Percentiles rank a stretch among this genome's conserved stretches.
Evolutionary conservation across 768 basidiomycete genomes (phyloP).

Genomic region (Panaeolus papilionaceus): DNA sequence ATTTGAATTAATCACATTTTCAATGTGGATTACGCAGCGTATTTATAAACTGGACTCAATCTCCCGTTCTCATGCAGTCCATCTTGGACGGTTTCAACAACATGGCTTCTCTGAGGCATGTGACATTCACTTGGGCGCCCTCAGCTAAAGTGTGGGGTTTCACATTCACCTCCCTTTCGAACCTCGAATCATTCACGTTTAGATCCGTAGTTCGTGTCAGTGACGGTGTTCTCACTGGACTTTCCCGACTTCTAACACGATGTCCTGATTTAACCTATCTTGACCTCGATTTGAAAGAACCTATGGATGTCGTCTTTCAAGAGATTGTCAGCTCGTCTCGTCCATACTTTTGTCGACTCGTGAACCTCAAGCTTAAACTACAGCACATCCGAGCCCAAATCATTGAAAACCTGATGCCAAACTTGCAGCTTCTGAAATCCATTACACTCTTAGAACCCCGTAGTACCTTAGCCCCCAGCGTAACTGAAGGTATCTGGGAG

Average conservation of each 20-base stretch:
- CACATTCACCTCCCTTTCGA: neutral
- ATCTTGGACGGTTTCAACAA: neutral
- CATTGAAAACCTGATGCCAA: neutral
- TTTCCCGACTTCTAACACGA: neutral
- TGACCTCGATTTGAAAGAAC: neutral
- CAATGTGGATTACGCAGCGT: neutral
- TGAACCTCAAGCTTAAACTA: neutral
- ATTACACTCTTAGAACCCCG: neutral
- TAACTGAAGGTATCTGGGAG: neutral
- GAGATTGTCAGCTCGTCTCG: neutral
- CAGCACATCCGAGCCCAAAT: neutral
- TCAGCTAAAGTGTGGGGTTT: neutral
- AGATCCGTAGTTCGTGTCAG: neutral
- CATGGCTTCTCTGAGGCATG: neutral
- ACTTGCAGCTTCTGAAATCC: neutral
- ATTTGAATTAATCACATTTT: neutral
- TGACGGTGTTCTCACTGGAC: neutral
- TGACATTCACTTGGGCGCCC: neutral
- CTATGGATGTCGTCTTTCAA: neutral
- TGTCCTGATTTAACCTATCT: neutral
- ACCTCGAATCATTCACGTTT: neutral
- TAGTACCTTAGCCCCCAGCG: no score
- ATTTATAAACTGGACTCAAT: neutral
- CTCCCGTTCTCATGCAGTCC: neutral
- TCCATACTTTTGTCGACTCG: neutral